Conservation (phyloP, 2,329 filamentous ascomycete genomes). For the Epichloe brachyelytri region DNA sequence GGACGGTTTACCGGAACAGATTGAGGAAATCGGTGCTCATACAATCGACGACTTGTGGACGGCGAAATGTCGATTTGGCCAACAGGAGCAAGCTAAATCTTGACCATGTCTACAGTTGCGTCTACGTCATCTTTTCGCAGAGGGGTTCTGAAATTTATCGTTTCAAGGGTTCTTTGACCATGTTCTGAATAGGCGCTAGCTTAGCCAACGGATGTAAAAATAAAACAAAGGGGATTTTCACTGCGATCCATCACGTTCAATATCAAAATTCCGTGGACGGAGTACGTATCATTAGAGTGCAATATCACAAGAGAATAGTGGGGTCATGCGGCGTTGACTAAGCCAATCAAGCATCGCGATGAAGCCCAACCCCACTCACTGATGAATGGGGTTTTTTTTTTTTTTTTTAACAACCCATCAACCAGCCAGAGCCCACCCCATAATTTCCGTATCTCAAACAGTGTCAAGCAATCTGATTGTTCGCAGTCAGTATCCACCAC, state of each 20-base stretch:
- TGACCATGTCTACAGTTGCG: not conserved
- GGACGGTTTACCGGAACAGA: not conserved
- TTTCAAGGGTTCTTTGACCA: not conserved
- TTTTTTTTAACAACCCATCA: not conserved
- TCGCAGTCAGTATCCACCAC: constrained; percentile 2
- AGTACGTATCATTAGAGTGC: too few species aligned
- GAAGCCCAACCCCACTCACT: not conserved
- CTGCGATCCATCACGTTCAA: too few species aligned
- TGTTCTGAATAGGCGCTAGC: not conserved
- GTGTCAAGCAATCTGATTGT: not conserved
- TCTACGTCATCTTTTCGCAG: not conserved
- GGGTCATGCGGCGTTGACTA: not conserved
- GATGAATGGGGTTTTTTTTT: not conserved
- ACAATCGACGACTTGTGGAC: not conserved
- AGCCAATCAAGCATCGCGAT: constrained; percentile 1
- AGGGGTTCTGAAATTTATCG: not conserved
- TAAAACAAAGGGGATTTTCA: not conserved
- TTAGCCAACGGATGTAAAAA: not conserved
- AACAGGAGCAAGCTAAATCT: not conserved
- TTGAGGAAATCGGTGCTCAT: not conserved
- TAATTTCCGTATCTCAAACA: not conserved
- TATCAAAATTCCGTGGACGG: too few species aligned
- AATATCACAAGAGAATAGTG: not conserved
- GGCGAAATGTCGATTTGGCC: not conserved
- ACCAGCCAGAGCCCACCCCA: not conserved